Evolutionary conservation across 1,284 basidiomycete genomes (phyloP).

Genomic region (Tilletia walkeri): DNA sequence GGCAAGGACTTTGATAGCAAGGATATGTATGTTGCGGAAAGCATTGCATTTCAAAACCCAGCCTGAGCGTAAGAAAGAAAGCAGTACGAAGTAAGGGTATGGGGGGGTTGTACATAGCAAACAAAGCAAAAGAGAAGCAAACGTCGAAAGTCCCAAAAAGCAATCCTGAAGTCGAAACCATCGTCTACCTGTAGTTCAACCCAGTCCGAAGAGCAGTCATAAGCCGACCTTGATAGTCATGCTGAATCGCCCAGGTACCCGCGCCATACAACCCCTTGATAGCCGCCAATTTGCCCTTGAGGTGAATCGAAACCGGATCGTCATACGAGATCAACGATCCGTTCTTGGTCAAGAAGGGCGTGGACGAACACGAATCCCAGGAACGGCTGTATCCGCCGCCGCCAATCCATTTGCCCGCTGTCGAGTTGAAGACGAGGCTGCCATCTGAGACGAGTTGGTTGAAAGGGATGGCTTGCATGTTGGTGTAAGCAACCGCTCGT

Average conservation of each 20-base stretch:
- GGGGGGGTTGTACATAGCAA: too few species aligned
- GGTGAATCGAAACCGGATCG: not conserved
- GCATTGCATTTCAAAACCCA: too few species aligned
- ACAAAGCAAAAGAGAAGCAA: not conserved
- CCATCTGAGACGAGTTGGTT: not conserved
- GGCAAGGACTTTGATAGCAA: too few species aligned
- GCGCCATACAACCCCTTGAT: not conserved
- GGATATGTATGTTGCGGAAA: too few species aligned
- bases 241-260: not conserved
- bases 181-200: not conserved
- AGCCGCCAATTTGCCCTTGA: not conserved
- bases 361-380: slow-evolving; percentile 5
- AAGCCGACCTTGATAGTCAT: not conserved
- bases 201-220: not conserved
- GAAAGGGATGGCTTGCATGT: not conserved
- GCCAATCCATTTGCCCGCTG: not conserved
- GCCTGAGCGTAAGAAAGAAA: not conserved
- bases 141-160: not conserved
- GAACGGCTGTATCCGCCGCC: not conserved
- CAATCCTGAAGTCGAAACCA: not conserved
- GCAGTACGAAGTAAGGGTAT: not conserved
- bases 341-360: not conserved
- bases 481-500: not conserved
- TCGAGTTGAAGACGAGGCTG: not conserved
- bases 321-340: not conserved